A percentile compares a stretch with the other conserved stretches of the same genome.
phyloP scores from a whole-genome alignment of 1,139 yeast species.

The Kodamaea plutei region DNA sequence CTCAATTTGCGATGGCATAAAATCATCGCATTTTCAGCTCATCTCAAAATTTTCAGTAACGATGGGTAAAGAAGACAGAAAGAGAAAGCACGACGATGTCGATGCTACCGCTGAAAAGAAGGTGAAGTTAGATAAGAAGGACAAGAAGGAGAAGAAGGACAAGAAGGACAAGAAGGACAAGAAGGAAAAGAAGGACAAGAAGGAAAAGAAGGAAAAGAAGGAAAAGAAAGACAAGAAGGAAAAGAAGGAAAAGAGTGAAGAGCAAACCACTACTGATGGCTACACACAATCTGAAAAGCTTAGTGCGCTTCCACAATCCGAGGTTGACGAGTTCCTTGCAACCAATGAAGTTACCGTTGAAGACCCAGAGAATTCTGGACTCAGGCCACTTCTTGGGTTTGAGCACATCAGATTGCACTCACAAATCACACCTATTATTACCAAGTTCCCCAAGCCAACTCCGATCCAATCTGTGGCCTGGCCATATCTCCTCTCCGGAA shows the following conservation, averaged over 20 bases:
- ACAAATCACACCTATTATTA: slow-evolving; percentile 52
- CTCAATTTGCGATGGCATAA: no score
- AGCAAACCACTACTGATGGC: slow-evolving; percentile 10
- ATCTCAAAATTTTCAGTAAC: slow-evolving; percentile 10
- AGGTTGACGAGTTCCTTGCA: slow-evolving; percentile 57
- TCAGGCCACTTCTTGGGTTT: slow-evolving; percentile 73
- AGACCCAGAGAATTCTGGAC: slow-evolving; percentile 49
- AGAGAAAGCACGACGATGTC: slow-evolving; percentile 38
- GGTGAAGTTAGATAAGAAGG: slow-evolving; percentile 34
- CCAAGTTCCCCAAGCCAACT: slow-evolving; percentile 82
- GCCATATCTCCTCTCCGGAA: slow-evolving; percentile 81
- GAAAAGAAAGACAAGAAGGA: slow-evolving; percentile 16
- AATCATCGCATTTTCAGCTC: slow-evolving; percentile 6
- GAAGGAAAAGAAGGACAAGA: slow-evolving; percentile 36
- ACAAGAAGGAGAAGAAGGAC: slow-evolving; percentile 43
- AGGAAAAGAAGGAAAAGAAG: slow-evolving; percentile 32
- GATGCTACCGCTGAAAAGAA: slow-evolving; percentile 23
- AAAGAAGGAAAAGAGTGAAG: slow-evolving; percentile 14
- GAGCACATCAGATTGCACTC: slow-evolving; percentile 55
- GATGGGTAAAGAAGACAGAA: slow-evolving; percentile 40
- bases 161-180: slow-evolving; percentile 48
- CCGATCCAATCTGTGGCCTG: slow-evolving; percentile 97
- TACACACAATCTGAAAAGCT: slow-evolving; percentile 31
- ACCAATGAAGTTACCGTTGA: slow-evolving; percentile 79
- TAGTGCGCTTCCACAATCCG: slow-evolving; percentile 42